A percentile compares a stretch with the other conserved stretches of the same genome.
These are phyloP conservation scores for Oryza australiensis DNA, from an alignment of 176 grass and related monocot species.

Conservation along the genomic window DNA sequence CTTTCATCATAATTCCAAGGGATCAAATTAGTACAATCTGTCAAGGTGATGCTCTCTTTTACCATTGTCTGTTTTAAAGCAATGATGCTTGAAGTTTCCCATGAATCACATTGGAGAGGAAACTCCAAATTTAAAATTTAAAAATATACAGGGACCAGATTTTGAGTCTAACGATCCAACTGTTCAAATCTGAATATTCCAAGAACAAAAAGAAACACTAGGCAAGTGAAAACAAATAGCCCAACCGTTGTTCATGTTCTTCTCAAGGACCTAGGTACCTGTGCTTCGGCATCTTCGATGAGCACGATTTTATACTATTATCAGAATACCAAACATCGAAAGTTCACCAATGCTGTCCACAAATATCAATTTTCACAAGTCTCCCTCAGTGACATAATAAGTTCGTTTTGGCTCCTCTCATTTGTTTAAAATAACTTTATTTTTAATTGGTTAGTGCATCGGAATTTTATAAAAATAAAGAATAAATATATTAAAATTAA, in stretches of 20 bases:
- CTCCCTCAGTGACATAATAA: no score
- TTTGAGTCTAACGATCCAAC: not conserved
- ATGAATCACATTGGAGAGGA: not conserved
- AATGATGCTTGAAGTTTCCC: not conserved
- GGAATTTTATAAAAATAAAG: no score
- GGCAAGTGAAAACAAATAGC: not conserved
- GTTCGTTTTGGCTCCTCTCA: no score
- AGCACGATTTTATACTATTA: not conserved
- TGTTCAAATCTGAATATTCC: not conserved
- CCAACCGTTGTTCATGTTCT: not conserved
- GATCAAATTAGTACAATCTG: not conserved
- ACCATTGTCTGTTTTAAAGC: not conserved
- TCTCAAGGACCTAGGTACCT: not conserved
- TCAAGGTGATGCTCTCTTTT: not conserved
- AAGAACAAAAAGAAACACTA: not conserved
- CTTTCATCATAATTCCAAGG: not conserved
- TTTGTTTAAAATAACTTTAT: no score
- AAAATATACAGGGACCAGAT: not conserved
- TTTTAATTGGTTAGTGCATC: no score
- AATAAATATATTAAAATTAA: no score
- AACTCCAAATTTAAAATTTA: not conserved
- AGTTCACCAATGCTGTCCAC: not conserved
- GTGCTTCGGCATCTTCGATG: conserved; percentile 14
- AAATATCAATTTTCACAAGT: not conserved
- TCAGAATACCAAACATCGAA: not conserved